Base-by-base conservation (phyloP, 192 early-diverging fungal species). In the Chytriomyces confervae region DNA sequence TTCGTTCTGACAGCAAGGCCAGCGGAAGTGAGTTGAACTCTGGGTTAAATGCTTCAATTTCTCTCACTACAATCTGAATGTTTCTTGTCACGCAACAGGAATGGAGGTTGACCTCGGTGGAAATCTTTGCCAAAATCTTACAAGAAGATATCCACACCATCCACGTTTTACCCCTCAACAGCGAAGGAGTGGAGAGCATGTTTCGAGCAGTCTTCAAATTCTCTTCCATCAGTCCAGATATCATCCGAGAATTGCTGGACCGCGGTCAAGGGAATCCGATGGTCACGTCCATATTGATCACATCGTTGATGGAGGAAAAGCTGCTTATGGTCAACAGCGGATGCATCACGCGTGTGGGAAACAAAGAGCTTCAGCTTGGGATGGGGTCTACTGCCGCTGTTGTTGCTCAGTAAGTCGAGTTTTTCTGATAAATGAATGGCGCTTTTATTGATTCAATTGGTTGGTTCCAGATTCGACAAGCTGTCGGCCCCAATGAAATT, bases 181-280 rank as follows among this genome's bases (percentile, higher is more conserved):
- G 18, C n/a, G 29, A 43, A 24, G 72, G 72, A 13, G 50, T 74
- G 18, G 72, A 74, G 44, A 61, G 29, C 8, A 50, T 74, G 57
- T 18, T 61, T 24, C 23, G 45, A 61, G 36, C 18, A 36, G 27
- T n/a, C 18, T 62, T 74, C 18, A 44, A 63, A 10, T 63, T 68
- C 66, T n/a, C 8, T 46, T 68, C 57, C 11, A 45, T 74, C 45
- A 43, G 44, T 63, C 36, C 27, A 46, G 53, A 74, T 44, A 47
- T 74, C n/a, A 46, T 60, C 11, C 49, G 62, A 18, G 72, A 74
- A 63, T n/a, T 74, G 61, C 72, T 74, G 8, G 23, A 61, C 50
- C 53, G 50, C 20, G 53, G 72, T 0, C 72, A 74, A 63, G 72
- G 72, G 45, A 72, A 72, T 43, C 69, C 69, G 4, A 60, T 72